Conservation (phyloP, 2,329 filamentous ascomycete genomes). For the Eutypella sp. region DNA sequence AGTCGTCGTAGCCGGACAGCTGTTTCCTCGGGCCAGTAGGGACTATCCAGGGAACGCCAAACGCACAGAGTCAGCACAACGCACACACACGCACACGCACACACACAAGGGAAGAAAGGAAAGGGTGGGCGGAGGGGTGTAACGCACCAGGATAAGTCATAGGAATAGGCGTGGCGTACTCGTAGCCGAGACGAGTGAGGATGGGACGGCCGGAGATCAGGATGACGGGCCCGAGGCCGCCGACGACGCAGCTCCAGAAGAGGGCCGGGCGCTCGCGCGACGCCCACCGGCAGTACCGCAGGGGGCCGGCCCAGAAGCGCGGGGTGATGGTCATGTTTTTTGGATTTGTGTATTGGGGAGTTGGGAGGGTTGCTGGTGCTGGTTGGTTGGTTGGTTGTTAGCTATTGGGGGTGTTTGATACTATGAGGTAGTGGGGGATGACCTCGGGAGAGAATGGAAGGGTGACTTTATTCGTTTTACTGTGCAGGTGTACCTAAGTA, state of each 20-base stretch:
- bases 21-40: constrained; percentile 55
- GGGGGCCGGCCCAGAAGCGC: constrained; percentile 76
- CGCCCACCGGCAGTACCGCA: constrained; percentile 85
- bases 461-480: too few relatives aligned
- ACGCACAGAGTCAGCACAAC: too few relatives aligned
- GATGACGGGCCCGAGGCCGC: constrained; percentile 64
- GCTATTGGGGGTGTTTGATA: not conserved
- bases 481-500: too few relatives aligned
- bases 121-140: constrained; percentile 17
- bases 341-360: constrained; percentile 8
- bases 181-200: constrained; percentile 67
- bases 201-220: constrained; percentile 71
- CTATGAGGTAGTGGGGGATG: not conserved
- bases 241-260: constrained; percentile 81
- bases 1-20: constrained; percentile 57
- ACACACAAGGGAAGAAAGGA: not conserved
- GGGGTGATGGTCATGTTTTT: constrained; percentile 61
- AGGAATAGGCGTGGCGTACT: constrained; percentile 67
- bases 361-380: not conserved
- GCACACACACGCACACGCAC: too few relatives aligned
- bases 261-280: constrained; percentile 83
- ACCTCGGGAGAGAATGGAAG: too few relatives aligned
- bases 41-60: too few relatives aligned
- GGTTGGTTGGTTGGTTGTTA: constrained; percentile 1
- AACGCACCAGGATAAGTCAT: constrained; percentile 91